Base-by-base conservation (phyloP, 495 filamentous ascomycete genomes). In the Cryomyces minteri region DNA sequence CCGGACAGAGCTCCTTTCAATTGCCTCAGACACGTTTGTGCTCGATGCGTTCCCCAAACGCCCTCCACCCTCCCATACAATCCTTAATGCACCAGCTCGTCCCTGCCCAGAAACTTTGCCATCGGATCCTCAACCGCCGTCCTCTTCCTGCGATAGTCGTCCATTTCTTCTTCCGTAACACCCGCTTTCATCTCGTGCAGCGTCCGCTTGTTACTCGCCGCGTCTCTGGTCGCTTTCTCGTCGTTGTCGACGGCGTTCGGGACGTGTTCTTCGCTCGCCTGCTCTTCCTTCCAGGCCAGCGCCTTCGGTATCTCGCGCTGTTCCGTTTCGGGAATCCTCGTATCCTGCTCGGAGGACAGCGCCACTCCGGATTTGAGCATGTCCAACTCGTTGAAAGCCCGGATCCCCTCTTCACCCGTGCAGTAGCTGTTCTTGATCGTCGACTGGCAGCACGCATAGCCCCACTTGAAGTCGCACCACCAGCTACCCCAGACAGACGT, bases 391-490 rank as follows among this genome's bases (percentile, higher is more conserved):
- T 83, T 75, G 57, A 80, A 82, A 1, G 83, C 84, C 43, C 61
- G 62, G 58, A 73, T 86, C 11, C 87, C 88, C 46, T 79, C 78
- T 43, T 86, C 84, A 12, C 90, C 92, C 1, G 92, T 95, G 62
- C 90, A 98, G 54, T 95, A 98, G 58, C 84, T 92, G 57, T 96
- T 95, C 66, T 92, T 94, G 39, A 90, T 73, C 5, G 76, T 80
- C 2, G 85, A 93, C 60, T 83, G 85, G 68, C 90, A 98, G 63
- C 90, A 98, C 28, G 84, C 73, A 61, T 94, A 98, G n/a, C 92
- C 90, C 90, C 90, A 98, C 62, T 80, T 69, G 64, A 94, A 95
- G 46, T 84, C 76, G 38, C 74, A 71, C 90, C 90, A 98, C 90
- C 90, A 98, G 56, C 86, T 94, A 33, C 90, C 90, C 84, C 88